A percentile compares a stretch with the other conserved stretches of the same genome.
Conservation (phyloP, 2,329 filamentous ascomycete genomes). For the Fusarium acutatum region DNA sequence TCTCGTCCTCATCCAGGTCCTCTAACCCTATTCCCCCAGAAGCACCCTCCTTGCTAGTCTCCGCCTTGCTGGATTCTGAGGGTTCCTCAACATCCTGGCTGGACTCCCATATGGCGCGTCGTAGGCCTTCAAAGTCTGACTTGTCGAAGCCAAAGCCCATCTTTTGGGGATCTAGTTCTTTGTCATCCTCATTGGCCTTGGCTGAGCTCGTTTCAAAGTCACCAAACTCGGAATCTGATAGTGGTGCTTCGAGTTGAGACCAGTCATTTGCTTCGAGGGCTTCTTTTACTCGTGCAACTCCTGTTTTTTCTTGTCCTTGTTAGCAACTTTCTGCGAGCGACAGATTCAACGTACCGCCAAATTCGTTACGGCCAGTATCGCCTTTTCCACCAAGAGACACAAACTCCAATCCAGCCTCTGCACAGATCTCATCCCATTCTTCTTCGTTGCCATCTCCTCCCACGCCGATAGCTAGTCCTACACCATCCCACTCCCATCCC, state of each 20-base stretch:
- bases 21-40: constrained; percentile 43
- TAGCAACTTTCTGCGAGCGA: constrained; percentile 12
- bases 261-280: constrained; percentile 74
- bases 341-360: constrained; percentile 57
- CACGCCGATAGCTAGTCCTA: constrained; percentile 67
- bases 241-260: constrained; percentile 49
- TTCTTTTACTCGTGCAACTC: constrained; percentile 66
- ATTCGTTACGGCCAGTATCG: constrained; percentile 61
- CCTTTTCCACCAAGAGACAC: constrained; percentile 58
- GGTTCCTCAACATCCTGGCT: constrained; percentile 38
- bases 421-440: constrained; percentile 69
- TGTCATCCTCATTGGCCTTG: constrained; percentile 43
- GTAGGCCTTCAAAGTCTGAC: constrained; percentile 62
- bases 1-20: constrained; percentile 59
- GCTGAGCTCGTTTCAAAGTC: constrained; percentile 48
- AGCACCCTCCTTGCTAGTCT: constrained; percentile 18
- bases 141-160: constrained; percentile 62
- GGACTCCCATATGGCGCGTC: constrained; percentile 60
- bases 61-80: constrained; percentile 8
- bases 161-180: constrained; percentile 55
- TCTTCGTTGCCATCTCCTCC: constrained; percentile 58
- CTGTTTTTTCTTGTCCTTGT: constrained; percentile 60
- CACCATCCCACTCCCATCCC: constrained; percentile 71
- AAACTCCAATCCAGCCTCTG: constrained; percentile 68
- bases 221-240: constrained; percentile 43